These are phyloP conservation scores for Zea luxurians DNA, from an alignment of 176 grass and related monocot genomes.

Conservation along the genomic window DNA sequence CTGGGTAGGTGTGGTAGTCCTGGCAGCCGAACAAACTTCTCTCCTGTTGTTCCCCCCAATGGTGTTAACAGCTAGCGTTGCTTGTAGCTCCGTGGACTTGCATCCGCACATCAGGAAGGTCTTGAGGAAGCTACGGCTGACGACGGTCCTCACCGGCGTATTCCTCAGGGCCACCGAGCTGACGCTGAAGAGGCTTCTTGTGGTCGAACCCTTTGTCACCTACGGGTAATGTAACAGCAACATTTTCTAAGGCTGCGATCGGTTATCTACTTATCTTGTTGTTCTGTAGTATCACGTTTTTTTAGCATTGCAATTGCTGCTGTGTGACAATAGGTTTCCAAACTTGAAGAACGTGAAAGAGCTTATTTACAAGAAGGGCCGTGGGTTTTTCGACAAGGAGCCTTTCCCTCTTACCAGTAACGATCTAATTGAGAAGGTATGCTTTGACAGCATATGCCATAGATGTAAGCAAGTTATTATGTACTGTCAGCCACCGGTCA, in stretches of 20 bases:
- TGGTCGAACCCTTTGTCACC: conserved; percentile 73
- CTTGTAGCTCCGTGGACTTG: conserved; percentile 63
- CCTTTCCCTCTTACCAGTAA: conserved; percentile 85
- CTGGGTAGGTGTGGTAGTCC: conserved; percentile 49
- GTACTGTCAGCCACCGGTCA: not conserved
- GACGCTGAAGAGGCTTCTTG: conserved; percentile 68
- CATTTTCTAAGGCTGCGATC: not conserved
- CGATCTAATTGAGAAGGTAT: conserved; percentile 92
- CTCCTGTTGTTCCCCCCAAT: not conserved
- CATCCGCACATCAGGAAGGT: conserved; percentile 70
- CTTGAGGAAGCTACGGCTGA: conserved; percentile 61
- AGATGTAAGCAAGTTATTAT: not conserved
- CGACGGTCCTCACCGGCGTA: conserved; percentile 62
- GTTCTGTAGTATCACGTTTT: not conserved
- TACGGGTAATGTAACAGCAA: conserved; percentile 62
- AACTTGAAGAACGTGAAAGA: conserved; percentile 89
- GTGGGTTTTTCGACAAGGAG: conserved; percentile 63
- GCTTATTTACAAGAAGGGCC: conserved; percentile 87
- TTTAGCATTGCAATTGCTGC: not conserved
- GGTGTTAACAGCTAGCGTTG: not conserved
- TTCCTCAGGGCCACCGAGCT: conserved; percentile 76
- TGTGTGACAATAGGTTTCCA: conserved; percentile 52
- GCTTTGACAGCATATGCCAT: not conserved
- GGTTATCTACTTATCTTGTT: not conserved
- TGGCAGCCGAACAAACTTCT: not conserved